A percentile compares a stretch with the other conserved stretches of the same genome.
Conservation (phyloP, 495 filamentous ascomycete genomes). For the Aspergillus mulundensis region DNA sequence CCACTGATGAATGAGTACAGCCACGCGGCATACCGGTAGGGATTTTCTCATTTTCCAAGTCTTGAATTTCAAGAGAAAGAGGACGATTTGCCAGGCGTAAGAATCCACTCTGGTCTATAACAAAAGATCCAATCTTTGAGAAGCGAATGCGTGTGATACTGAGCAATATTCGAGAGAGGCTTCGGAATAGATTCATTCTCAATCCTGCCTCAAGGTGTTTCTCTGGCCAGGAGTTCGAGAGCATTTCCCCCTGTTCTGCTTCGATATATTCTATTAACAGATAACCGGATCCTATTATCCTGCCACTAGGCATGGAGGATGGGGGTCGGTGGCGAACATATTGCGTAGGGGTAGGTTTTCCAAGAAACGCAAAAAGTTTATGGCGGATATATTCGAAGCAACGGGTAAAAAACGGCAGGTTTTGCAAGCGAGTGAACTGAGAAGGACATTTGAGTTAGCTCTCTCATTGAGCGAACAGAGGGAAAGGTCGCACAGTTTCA, state of each 20-base stretch:
- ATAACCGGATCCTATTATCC: constrained; percentile 6
- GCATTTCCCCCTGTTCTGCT: constrained; percentile 22
- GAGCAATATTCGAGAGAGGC: constrained; percentile 28
- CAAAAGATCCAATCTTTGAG: constrained; percentile 36
- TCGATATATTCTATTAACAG: constrained; percentile 16
- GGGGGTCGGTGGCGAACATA: constrained; percentile 9
- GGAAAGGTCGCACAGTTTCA: constrained; percentile 21
- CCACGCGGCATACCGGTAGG: constrained; percentile 21
- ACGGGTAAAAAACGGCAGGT: not conserved
- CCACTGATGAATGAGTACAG: constrained; percentile 21
- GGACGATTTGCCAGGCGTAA: constrained; percentile 32
- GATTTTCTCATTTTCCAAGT: constrained; percentile 33
- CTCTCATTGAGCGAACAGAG: too few species aligned
- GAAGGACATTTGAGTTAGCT: not conserved
- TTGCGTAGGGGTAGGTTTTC: not conserved
- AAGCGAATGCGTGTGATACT: constrained; percentile 26
- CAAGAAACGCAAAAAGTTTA: not conserved
- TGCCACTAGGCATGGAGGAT: not conserved
- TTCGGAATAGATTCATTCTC: constrained; percentile 21
- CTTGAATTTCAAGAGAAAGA: constrained; percentile 19
- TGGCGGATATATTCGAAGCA: not conserved
- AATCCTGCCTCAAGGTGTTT: constrained; percentile 8
- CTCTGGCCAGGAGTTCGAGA: constrained; percentile 26
- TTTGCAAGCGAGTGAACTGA: not conserved
- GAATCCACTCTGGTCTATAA: constrained; percentile 22